Evolutionary conservation across 768 basidiomycete genomes (phyloP).

Genomic region (Porpolomopsis calyptriformis): DNA sequence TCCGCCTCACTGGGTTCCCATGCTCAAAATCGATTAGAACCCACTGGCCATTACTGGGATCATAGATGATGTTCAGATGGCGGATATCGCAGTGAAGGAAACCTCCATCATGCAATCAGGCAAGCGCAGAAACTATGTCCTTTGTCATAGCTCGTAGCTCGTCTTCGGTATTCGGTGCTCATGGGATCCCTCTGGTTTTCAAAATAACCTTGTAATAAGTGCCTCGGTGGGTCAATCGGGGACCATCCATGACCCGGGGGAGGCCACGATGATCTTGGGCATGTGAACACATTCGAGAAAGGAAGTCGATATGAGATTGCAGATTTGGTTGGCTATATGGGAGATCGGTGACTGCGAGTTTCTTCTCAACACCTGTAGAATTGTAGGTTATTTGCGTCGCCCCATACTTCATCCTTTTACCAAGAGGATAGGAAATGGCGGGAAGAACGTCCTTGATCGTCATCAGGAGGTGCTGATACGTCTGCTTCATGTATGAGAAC

Average conservation of each 20-base stretch:
- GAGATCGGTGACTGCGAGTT: neutral
- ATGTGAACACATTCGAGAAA: neutral
- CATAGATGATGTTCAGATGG: slow-evolving; percentile 5
- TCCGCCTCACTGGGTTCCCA: neutral
- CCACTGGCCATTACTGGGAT: neutral
- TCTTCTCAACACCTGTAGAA: slow-evolving; percentile 2
- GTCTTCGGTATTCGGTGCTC: neutral
- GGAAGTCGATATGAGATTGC: neutral
- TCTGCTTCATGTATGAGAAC: too few species aligned
- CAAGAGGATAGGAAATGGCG: slow-evolving; percentile 1
- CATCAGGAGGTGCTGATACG: too few species aligned
- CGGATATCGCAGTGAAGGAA: slow-evolving; percentile 7
- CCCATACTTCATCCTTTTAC: neutral
- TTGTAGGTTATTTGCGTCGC: neutral
- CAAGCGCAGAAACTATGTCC: slow-evolving; percentile 5
- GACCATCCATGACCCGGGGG: neutral
- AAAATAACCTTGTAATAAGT: neutral
- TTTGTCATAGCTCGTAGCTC: neutral
- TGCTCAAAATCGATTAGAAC: slow-evolving; percentile 7
- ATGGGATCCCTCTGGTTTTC: slow-evolving; percentile 1
- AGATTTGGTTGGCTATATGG: neutral
- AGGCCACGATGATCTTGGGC: slow-evolving; percentile 5
- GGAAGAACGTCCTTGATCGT: slow-evolving; percentile 4
- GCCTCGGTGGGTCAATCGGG: neutral
- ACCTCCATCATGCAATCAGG: neutral